A percentile compares a stretch with the other conserved stretches of the same genome.
phyloP scores from a whole-genome alignment of 148 eudicot genomes.

The Arbutus unedo region DNA sequence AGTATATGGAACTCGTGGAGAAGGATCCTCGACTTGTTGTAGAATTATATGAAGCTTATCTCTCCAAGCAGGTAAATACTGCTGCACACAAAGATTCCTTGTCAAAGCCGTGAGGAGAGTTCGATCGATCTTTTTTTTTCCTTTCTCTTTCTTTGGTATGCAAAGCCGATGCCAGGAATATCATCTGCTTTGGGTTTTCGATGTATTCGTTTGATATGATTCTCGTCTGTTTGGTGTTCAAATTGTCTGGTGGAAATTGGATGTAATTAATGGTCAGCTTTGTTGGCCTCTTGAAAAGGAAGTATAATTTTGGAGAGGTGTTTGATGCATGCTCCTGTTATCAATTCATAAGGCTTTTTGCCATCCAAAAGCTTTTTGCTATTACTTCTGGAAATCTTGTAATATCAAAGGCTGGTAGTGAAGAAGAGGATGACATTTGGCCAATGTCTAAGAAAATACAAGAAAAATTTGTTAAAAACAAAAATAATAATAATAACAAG shows the following conservation, averaged over 20 bases:
- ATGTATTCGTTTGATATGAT: not conserved
- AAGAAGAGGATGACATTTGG: too few species aligned
- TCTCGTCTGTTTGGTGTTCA: not conserved
- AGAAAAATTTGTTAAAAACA: too few species aligned
- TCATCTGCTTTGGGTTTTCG: not conserved
- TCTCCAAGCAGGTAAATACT: slow-evolving; percentile 67
- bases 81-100: slow-evolving; percentile 46
- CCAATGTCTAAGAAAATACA: too few species aligned
- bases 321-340: not conserved
- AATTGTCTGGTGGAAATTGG: slow-evolving; percentile 5
- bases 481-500: too few species aligned
- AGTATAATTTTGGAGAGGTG: not conserved
- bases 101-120: not conserved
- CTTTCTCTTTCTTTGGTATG: not conserved
- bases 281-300: not conserved
- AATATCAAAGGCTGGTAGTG: too few species aligned
- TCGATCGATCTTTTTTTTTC: not conserved
- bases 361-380: too few species aligned
- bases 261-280: slow-evolving; percentile 11
- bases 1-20: slow-evolving; percentile 68
- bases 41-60: slow-evolving; percentile 71
- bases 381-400: too few species aligned
- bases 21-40: slow-evolving; percentile 82
- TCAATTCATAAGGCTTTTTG: not conserved
- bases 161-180: not conserved